phyloP scores from a whole-genome alignment of 176 grass and related monocot species.

The Aegilops tauschii region DNA sequence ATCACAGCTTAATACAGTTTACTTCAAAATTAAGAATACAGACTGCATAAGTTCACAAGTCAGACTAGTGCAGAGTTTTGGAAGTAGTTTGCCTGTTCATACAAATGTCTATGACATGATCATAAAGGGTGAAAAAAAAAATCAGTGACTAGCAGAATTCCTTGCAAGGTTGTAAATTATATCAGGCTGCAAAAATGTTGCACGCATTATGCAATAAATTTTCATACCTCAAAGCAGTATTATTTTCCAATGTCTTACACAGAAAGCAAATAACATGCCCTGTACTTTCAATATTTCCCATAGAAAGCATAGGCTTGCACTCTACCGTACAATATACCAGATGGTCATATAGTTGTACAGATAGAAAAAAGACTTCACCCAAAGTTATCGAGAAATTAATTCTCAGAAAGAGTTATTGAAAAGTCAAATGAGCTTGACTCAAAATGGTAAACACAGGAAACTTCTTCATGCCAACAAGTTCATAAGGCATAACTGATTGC shows the following conservation, averaged over 20 bases:
- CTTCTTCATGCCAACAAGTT: neutral
- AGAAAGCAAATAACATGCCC: neutral
- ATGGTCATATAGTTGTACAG: neutral
- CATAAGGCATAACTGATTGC: conserved; percentile 11
- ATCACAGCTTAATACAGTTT: neutral
- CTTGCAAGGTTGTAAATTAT: conserved; percentile 2
- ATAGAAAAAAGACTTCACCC: neutral
- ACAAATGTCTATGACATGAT: neutral
- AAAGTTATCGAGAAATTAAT: conserved; percentile 21
- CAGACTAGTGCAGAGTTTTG: neutral
- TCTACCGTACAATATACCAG: neutral
- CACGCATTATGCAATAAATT: neutral
- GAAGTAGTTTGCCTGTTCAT: neutral
- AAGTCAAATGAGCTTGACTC: neutral
- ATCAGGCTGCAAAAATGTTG: neutral
- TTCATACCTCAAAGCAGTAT: neutral
- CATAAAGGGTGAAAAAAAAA: neutral
- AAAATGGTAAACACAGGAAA: conserved; percentile 23
- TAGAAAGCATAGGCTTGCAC: neutral
- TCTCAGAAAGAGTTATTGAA: neutral
- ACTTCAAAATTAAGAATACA: conserved; percentile 17
- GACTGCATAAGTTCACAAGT: neutral
- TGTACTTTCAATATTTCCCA: neutral
- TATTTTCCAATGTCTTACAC: neutral
- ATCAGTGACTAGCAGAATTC: neutral